Percentiles rank a stretch among this genome's conserved stretches.
Evolutionary conservation across 805 yeast species (phyloP).

Genomic region (Zygosaccharomyces siamensis): DNA sequence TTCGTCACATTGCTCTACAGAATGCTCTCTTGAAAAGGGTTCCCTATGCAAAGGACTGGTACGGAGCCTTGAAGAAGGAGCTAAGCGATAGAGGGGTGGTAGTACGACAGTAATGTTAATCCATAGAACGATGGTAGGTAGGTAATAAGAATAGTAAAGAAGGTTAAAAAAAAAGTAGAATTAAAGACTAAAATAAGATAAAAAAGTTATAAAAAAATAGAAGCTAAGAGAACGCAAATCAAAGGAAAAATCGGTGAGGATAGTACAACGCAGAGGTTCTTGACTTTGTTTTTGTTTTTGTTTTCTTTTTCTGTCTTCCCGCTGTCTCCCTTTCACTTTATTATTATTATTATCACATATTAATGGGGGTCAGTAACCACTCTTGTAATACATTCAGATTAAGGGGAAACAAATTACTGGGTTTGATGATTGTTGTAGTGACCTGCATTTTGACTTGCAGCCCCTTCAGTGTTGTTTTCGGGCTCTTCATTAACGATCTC

Average conservation of each 20-base stretch:
- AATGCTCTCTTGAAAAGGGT: conserved; percentile 31
- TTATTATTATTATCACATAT: neutral
- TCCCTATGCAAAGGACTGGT: conserved; percentile 33
- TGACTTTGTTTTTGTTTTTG: neutral
- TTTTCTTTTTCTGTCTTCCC: neutral
- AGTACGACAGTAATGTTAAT: neutral
- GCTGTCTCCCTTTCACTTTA: neutral
- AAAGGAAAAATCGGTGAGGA: neutral
- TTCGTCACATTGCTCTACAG: conserved; percentile 23
- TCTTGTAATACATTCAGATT: too few relatives aligned
- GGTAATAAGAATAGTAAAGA: neutral
- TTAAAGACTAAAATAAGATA: neutral
- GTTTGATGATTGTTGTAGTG: neutral
- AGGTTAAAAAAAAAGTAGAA: neutral
- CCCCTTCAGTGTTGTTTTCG: conserved; percentile 1
- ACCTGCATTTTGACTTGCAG: neutral
- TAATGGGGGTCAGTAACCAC: neutral
- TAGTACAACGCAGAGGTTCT: neutral
- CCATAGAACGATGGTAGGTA: too few relatives aligned
- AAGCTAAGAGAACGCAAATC: neutral
- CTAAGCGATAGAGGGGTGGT: conserved; percentile 24
- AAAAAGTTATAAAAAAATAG: conserved; percentile 1
- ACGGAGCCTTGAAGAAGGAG: conserved; percentile 31
- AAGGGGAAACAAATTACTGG: conserved; percentile 2
- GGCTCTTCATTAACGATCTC: conserved; percentile 3